Evolutionary conservation across 176 grass and related monocot species (phyloP), one percentile per base, ranked within the genome.

Genomic region (Tuctoria greenei): DNA sequence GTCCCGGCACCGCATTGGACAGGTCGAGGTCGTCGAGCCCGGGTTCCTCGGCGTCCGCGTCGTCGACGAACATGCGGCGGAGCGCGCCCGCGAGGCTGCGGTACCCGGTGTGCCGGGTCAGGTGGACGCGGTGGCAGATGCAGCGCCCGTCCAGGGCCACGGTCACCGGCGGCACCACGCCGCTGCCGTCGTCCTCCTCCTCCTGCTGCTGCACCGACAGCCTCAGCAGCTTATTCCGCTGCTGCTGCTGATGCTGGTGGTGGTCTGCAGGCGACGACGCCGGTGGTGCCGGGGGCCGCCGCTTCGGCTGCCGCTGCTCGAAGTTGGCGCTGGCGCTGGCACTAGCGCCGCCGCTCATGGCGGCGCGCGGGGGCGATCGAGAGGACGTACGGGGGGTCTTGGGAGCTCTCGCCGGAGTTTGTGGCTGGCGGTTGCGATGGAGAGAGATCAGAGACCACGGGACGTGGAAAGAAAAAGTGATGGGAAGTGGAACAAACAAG

Each of bases 131-230:
- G 76, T 97, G 86, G 83, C 78, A 93, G 74, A 97, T 97, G 59
- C 88, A 93, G 39, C 93, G 90, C 10, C 88, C 93, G 47, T 97
- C 93, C 15, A 91, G 90, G 36, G 91, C 83, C 66, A 93, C 93
- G 2, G 93, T 97, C 0, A 97, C 90, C 15, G 93, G 90, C 24
- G 88, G 90, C 28, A 86, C 88, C 13, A 97, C 88, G 67, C 80
- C 3, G 93, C 78, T 8, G 85, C 76, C 44, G 47, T 51, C 80
- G 27, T 75, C 93, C 43, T 86, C 86, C 18, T 70, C 79, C 40
- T 11, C 44, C 44, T 46, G 44, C 3, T 41, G 24, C 20, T 65
- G 34, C 47, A 71, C 4, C 40, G 92, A 91, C 21, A 95, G 73
- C 68, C 58, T 66, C 57, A 91, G 83, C 67, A 91, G 74, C 86